These are phyloP conservation scores for Phytophthora agathidicida DNA, from an alignment of 352 stramenopile species.

Conservation along the genomic window DNA sequence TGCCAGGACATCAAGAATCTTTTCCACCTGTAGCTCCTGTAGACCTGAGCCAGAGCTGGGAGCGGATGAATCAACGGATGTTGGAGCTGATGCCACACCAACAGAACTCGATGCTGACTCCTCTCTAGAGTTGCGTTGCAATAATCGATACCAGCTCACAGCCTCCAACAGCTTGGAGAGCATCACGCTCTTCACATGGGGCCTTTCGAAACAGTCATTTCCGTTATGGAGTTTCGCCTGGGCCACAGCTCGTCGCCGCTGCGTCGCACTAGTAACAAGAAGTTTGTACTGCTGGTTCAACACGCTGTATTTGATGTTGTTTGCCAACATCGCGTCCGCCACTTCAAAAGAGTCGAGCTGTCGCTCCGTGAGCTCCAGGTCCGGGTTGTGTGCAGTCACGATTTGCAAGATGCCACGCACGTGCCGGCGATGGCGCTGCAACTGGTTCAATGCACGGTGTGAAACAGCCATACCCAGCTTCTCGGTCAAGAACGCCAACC, in stretches of 20 bases:
- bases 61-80: constrained; percentile 29
- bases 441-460: constrained; percentile 77
- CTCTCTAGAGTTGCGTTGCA: constrained; percentile 79
- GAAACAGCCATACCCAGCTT: constrained; percentile 60
- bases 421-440: constrained; percentile 80
- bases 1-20: constrained; percentile 75
- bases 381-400: constrained; percentile 77
- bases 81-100: constrained; percentile 24
- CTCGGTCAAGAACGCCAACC: constrained; percentile 60
- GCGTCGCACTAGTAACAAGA: constrained; percentile 44
- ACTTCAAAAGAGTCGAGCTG: constrained; percentile 85
- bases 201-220: constrained; percentile 64
- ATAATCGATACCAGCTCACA: constrained; percentile 84
- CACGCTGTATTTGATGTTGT: constrained; percentile 80
- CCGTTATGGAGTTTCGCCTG: constrained; percentile 70
- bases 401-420: constrained; percentile 83
- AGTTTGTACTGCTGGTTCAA: constrained; percentile 65
- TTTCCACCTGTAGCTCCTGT: constrained; percentile 74
- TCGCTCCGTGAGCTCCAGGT: constrained; percentile 79
- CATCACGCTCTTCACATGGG: constrained; percentile 66
- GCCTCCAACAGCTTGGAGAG: constrained; percentile 78
- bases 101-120: constrained; percentile 66
- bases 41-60: constrained; percentile 34
- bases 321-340: constrained; percentile 67
- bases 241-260: constrained; percentile 54